These are phyloP conservation scores for Rhexocercosporidium sp. DNA, from an alignment of 2,329 filamentous ascomycete genomes.

Conservation along the genomic window DNA sequence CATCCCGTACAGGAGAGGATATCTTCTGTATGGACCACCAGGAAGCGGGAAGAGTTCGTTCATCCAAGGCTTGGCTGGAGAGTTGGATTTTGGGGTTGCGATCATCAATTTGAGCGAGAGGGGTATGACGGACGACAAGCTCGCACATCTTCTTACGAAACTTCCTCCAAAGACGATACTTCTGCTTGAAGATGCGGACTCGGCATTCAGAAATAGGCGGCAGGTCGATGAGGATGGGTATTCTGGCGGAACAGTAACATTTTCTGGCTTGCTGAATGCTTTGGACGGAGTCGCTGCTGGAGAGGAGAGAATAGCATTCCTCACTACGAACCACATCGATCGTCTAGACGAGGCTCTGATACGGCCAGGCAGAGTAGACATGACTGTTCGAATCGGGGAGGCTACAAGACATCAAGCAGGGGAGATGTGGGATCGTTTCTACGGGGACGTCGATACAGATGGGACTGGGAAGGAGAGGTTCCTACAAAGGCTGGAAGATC, in stretches of 20 bases:
- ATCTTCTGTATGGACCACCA: conserved; percentile 78
- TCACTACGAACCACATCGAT: conserved; percentile 95
- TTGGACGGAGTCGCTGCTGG: conserved; percentile 92
- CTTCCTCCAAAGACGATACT: conserved; percentile 59
- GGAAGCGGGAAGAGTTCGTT: conserved; percentile 89
- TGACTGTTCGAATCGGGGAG: conserved; percentile 89
- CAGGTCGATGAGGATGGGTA: conserved; percentile 58
- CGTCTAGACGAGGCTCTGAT: conserved; percentile 85
- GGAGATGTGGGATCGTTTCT: conserved; percentile 94
- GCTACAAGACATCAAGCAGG: conserved; percentile 84
- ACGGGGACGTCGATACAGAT: conserved; percentile 76
- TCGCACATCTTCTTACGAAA: conserved; percentile 55
- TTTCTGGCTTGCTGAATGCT: conserved; percentile 86
- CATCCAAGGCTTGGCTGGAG: conserved; percentile 88
- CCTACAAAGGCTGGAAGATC: conserved; percentile 68
- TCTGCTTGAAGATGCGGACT: conserved; percentile 62
- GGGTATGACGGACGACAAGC: conserved; percentile 62
- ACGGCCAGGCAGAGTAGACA: conserved; percentile 88
- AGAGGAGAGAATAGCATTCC: conserved; percentile 90
- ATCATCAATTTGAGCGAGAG: conserved; percentile 56
- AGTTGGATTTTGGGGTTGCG: conserved; percentile 58
- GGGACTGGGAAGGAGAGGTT: conserved; percentile 70
- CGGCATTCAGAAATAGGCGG: conserved; percentile 54
- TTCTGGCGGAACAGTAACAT: conserved; percentile 60
- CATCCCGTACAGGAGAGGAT: conserved; percentile 78